Percentiles rank a stretch among this genome's conserved stretches.
Evolutionary conservation across 1,284 basidiomycete species (phyloP).

Genomic region (Rhodotorula sp.): DNA sequence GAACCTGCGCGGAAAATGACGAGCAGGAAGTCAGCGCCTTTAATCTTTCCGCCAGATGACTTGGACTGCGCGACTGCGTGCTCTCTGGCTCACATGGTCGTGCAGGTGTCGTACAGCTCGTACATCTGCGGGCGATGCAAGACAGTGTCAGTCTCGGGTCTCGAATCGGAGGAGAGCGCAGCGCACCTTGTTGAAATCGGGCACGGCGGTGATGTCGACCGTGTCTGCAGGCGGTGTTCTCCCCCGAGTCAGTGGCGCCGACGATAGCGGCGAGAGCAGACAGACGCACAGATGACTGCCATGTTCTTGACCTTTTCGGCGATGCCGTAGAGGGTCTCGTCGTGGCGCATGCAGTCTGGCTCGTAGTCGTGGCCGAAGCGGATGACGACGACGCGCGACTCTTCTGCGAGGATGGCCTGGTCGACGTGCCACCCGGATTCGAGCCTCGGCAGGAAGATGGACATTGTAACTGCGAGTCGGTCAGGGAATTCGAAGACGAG

Average conservation of each 20-base stretch:
- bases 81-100: constrained; percentile 68
- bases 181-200: constrained; percentile 93
- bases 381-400: constrained; percentile 90
- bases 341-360: constrained; percentile 96
- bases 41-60: no score
- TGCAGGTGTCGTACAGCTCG: constrained; percentile 85
- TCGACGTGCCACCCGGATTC: constrained; percentile 97
- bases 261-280: no score
- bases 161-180: no score
- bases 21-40: not conserved
- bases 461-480: no score
- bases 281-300: constrained; percentile 81
- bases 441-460: constrained; percentile 77
- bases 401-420: constrained; percentile 95
- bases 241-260: no score
- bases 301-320: constrained; percentile 98
- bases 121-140: constrained; percentile 66
- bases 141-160: fast-evolving
- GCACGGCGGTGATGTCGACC: constrained; percentile 93
- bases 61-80: no score
- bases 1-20: constrained; percentile 50
- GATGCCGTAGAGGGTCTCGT: constrained; percentile 90
- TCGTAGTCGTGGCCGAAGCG: constrained; percentile 96
- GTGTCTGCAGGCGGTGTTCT: constrained; percentile 34
- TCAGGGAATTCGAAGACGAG: not conserved